These are phyloP conservation scores for Ascosphaera pollenicola DNA, from an alignment of 2,329 filamentous ascomycete genomes.

Conservation along the genomic window DNA sequence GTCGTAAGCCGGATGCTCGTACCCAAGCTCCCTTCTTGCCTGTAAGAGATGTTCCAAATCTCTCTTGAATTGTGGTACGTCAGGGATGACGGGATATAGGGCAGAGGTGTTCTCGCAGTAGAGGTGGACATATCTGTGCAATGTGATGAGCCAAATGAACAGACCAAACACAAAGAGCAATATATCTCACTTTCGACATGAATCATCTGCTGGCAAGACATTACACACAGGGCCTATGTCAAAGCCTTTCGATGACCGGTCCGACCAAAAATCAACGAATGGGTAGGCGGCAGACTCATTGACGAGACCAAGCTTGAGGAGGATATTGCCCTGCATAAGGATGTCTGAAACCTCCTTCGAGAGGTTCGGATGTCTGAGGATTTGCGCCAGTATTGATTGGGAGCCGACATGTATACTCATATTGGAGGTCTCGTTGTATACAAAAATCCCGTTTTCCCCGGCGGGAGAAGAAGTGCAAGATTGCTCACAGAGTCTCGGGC, in stretches of 20 bases:
- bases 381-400: conserved; percentile 38
- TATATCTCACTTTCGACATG: conserved; percentile 28
- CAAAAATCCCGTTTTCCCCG: conserved; percentile 32
- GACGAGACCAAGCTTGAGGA: conserved; percentile 39
- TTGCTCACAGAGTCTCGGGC: too few species aligned
- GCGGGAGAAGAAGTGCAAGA: conserved; percentile 14
- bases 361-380: conserved; percentile 29
- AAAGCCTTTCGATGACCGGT: conserved; percentile 31
- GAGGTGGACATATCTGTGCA: conserved; percentile 29
- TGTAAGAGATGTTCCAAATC: conserved; percentile 27
- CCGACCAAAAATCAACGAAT: conserved; percentile 43
- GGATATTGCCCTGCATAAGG: conserved; percentile 35
- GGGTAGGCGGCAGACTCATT: conserved; percentile 43
- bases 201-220: conserved; percentile 33
- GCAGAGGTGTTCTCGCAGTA: conserved; percentile 37
- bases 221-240: conserved; percentile 36
- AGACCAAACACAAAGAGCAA: background rate
- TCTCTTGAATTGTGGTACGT: conserved; percentile 31
- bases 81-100: conserved; percentile 38
- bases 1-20: too few species aligned
- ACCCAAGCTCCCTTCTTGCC: too few species aligned
- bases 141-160: background rate
- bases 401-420: conserved; percentile 40
- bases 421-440: conserved; percentile 34
- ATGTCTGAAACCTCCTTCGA: conserved; percentile 25